Evolutionary conservation across 2,329 filamentous ascomycete species (phyloP).

Genomic region (Macroventuria anomochaeta): DNA sequence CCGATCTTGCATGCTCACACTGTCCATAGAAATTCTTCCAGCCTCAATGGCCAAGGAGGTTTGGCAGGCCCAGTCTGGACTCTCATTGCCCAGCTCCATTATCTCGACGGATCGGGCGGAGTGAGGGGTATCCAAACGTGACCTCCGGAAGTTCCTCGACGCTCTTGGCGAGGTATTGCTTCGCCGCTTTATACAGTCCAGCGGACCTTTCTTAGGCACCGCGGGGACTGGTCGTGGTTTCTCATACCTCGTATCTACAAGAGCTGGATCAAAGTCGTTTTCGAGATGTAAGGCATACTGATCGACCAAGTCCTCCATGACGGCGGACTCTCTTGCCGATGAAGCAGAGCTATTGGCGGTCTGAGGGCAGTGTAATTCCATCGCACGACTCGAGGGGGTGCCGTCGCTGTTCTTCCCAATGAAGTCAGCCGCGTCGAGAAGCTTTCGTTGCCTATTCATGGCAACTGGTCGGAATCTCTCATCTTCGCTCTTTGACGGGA

Average conservation of each 20-base stretch:
- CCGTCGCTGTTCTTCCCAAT: background rate
- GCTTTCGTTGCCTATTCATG: background rate
- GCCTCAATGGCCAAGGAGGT: conserved; percentile 4
- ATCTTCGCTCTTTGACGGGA: background rate
- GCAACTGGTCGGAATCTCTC: background rate
- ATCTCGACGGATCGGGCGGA: background rate
- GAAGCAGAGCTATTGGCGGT: background rate
- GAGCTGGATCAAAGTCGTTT: too few species aligned
- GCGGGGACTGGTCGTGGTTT: background rate
- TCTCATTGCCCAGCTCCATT: background rate
- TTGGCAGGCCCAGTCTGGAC: conserved; percentile 10
- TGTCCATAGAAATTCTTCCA: conserved; percentile 1
- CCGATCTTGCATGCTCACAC: background rate
- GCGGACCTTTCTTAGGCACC: background rate
- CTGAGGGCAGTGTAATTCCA: background rate
- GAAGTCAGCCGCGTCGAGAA: too few species aligned
- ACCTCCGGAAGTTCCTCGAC: background rate
- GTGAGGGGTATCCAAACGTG: background rate
- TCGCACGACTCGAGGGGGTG: too few species aligned
- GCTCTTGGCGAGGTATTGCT: background rate
- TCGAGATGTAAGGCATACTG: background rate
- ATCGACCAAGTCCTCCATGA: background rate
- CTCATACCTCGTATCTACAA: background rate
- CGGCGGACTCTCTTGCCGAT: background rate
- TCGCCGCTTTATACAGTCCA: background rate